These are phyloP conservation scores for Tanacetum coccineum DNA, from an alignment of 129 eudicot species.

Conservation along the genomic window DNA sequence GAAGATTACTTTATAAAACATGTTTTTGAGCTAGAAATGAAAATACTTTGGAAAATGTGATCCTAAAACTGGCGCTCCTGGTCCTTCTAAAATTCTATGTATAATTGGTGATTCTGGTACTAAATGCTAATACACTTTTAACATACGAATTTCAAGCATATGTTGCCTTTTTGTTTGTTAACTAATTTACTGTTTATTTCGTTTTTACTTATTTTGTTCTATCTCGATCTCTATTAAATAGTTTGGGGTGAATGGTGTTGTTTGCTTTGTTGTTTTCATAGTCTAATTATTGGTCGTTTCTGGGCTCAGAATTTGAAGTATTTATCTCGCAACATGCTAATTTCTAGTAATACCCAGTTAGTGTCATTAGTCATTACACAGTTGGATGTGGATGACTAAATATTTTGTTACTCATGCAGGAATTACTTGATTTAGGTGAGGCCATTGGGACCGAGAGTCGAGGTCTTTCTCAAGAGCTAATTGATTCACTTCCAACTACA, in stretches of 20 bases:
- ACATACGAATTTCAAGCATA: too few species aligned
- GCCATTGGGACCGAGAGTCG: conserved; percentile 85
- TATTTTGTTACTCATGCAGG: conserved; percentile 36
- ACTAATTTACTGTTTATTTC: not conserved
- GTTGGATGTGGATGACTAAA: not conserved
- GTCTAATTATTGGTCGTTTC: not conserved
- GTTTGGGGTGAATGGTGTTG: not conserved
- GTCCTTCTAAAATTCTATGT: too few species aligned
- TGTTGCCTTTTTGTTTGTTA: too few species aligned
- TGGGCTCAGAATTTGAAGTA: not conserved
- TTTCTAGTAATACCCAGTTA: not conserved
- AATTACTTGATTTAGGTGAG: conserved; percentile 87
- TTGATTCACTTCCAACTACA: conserved; percentile 70
- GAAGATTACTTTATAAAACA: too few species aligned
- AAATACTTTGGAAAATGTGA: too few species aligned
- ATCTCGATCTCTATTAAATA: not conserved
- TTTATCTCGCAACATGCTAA: not conserved
- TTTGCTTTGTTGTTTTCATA: not conserved
- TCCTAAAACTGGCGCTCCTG: too few species aligned
- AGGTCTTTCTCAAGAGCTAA: conserved; percentile 83
- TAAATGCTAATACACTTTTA: too few species aligned
- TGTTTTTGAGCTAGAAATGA: too few species aligned
- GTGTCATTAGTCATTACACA: not conserved
- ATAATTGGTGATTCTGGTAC: too few species aligned
- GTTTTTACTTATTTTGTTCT: not conserved